phyloP scores from a whole-genome alignment of 495 filamentous ascomycete genomes.

The Podospora anserina region DNA sequence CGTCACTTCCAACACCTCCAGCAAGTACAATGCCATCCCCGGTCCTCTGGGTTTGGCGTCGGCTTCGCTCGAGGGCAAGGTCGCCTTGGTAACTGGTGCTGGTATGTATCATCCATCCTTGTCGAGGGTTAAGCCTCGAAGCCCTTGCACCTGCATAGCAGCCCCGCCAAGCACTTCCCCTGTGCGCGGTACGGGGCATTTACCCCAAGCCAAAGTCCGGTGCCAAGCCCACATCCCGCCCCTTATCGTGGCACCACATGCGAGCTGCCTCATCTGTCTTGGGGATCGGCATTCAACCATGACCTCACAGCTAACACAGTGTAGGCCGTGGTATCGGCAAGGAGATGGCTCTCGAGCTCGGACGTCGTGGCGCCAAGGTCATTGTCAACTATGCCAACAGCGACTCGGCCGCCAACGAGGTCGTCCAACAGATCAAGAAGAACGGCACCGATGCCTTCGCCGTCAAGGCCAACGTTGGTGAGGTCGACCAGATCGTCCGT shows the following conservation, averaged over 20 bases:
- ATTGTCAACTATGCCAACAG: constrained; percentile 75
- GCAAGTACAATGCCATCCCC: constrained; percentile 45
- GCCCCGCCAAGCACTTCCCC: constrained; percentile 7
- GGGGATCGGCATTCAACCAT: not conserved
- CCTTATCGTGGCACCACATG: constrained; percentile 6
- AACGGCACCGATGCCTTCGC: constrained; percentile 58
- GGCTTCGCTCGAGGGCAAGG: constrained; percentile 51
- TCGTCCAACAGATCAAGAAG: constrained; percentile 58
- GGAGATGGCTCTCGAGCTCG: constrained; percentile 75
- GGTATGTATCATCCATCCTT: constrained; percentile 31
- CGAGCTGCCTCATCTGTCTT: not conserved
- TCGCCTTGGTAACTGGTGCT: constrained; percentile 48
- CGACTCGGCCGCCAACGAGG: constrained; percentile 57
- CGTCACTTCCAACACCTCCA: constrained; percentile 24
- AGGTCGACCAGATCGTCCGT: constrained; percentile 59
- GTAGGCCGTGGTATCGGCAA: constrained; percentile 70
- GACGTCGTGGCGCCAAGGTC: constrained; percentile 67
- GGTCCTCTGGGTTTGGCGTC: constrained; percentile 49
- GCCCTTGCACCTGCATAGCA: constrained; percentile 4
- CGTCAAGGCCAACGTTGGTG: constrained; percentile 71
- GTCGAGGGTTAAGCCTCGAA: too few relatives aligned
- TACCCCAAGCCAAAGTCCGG: constrained; percentile 42
- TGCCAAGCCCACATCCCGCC: constrained; percentile 9
- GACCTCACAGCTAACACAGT: not conserved
- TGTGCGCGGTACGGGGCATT: constrained; percentile 17